A percentile compares a stretch with the other conserved stretches of the same genome.
Evolutionary conservation across 2,329 filamentous ascomycete genomes (phyloP).

Genomic region (Rosellinia necatrix): DNA sequence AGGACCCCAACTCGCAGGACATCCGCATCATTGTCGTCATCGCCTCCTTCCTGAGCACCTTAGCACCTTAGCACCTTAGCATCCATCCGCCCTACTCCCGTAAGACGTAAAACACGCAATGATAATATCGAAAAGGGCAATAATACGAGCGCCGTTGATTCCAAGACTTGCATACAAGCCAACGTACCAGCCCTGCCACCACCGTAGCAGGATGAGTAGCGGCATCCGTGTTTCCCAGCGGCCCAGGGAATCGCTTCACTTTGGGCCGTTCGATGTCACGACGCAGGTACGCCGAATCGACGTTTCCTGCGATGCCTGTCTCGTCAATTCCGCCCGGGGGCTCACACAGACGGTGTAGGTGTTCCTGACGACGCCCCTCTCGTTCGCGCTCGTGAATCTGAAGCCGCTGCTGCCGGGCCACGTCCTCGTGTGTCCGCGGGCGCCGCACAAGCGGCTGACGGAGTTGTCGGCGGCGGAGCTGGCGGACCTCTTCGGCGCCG

Average conservation of each 20-base stretch:
- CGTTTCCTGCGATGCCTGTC: too few relatives aligned
- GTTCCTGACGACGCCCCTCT: slow-evolving; percentile 79
- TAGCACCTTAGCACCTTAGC: too few relatives aligned
- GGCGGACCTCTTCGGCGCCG: slow-evolving; percentile 81
- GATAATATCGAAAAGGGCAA: slow-evolving; percentile 13
- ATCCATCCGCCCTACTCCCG: too few relatives aligned
- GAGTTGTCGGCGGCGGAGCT: slow-evolving; percentile 75
- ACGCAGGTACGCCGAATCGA: slow-evolving; percentile 68
- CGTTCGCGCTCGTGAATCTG: slow-evolving; percentile 91
- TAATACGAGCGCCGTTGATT: background rate
- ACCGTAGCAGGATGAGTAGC: slow-evolving; percentile 12
- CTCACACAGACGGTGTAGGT: slow-evolving; percentile 59
- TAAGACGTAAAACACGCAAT: slow-evolving; percentile 8
- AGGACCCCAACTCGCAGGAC: too few relatives aligned
- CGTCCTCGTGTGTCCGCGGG: slow-evolving; percentile 82
- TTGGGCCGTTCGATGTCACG: slow-evolving; percentile 78
- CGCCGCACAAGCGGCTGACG: slow-evolving; percentile 70
- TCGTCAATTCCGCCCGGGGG: background rate
- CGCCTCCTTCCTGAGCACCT: too few relatives aligned
- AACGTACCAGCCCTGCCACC: background rate
- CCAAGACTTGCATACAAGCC: slow-evolving; percentile 4
- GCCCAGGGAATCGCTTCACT: slow-evolving; percentile 55
- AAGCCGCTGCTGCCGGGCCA: slow-evolving; percentile 94
- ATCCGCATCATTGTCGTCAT: too few relatives aligned
- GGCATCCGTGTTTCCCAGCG: background rate